Base-by-base conservation (phyloP, 306 rosid genomes). In the Lablab purpureus region DNA sequence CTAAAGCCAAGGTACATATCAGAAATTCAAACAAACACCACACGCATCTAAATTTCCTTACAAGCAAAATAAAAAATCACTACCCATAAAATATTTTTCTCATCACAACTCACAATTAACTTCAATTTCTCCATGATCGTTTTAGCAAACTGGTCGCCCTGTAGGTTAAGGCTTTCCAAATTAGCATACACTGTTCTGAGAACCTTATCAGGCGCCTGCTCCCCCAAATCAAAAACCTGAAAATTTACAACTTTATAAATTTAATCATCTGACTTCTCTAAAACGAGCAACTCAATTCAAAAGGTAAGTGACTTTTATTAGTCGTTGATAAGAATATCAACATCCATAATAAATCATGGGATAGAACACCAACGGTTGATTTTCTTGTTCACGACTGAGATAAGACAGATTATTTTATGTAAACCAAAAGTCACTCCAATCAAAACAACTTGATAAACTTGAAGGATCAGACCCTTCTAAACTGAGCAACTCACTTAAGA, bases 141-240 rank as follows among this genome's bases (percentile, higher is more conserved):
- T 4, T 59, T 67, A 11, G 98, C 97, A 68, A 85, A 50, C 72
- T 83, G 81, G 80, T 95, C 88, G 63, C 84, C 91, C 60, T 72
- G 85, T 23, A 2, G 63, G 85, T 78, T 89, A 73, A 93, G 97
- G 68, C 68, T 87, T 78, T 84, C 96, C 7, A 93, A 74, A 79
- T 91, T 95, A 60, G 77, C 77, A 76, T 87, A 90, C 59, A 95
- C 75, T 82, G 62, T 43, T 63, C 72, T 81, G 74, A 93, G 87
- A 75, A 73, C 89, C 82, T 78, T 73, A 83, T 95, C 98, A 37
- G 99, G 99, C 82, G 91, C 80, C 58, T 91, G 89, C 72, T 90
- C 82, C 76, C 90, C 97, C 88, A 95, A 83, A 89, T 95, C 98
- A 87, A 88, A 90, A 75, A 95, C 98, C 98, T 95, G 80, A 80